Conservation (phyloP, 2,329 filamentous ascomycete species). For the Monosporascus sp. region DNA sequence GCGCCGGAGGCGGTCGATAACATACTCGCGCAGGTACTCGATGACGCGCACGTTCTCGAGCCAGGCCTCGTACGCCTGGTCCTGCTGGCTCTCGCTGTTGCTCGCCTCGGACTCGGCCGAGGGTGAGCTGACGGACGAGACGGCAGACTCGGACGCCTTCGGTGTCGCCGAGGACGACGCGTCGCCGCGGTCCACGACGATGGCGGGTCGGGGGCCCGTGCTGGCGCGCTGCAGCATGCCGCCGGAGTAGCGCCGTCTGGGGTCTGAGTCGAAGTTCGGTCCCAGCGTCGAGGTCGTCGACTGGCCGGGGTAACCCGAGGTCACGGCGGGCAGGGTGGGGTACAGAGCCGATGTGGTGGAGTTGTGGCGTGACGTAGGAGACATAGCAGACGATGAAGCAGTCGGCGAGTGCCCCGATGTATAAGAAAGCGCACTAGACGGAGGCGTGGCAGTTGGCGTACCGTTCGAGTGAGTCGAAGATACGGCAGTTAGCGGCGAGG, state of each 20-base stretch:
- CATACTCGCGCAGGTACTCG: conserved; percentile 54
- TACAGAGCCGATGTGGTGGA: conserved; percentile 62
- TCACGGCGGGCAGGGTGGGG: conserved; percentile 67
- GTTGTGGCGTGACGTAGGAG: conserved; percentile 59
- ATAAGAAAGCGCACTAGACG: conserved; percentile 71
- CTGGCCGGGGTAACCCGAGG: conserved; percentile 62
- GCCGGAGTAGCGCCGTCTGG: conserved; percentile 60
- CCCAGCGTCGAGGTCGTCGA: conserved; percentile 68
- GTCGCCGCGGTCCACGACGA: conserved; percentile 30
- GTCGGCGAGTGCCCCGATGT: conserved; percentile 71
- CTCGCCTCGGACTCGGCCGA: conserved; percentile 50
- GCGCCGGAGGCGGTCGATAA: conserved; percentile 51
- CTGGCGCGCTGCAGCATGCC: conserved; percentile 60
- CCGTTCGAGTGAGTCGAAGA: conserved; percentile 53
- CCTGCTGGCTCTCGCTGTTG: conserved; percentile 44
- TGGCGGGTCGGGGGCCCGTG: conserved; percentile 37
- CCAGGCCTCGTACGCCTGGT: conserved; percentile 60
- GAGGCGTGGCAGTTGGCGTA: conserved; percentile 72
- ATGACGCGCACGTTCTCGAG: conserved; percentile 62
- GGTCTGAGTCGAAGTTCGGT: conserved; percentile 57
- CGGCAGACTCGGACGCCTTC: conserved; percentile 36
- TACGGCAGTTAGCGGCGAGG: conserved; percentile 54
- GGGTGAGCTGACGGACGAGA: conserved; percentile 47
- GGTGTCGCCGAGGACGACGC: conserved; percentile 33
- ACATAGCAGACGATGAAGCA: conserved; percentile 66